Percentiles rank a stretch among this genome's conserved stretches.
phyloP scores from a whole-genome alignment of 2,329 filamentous ascomycete species.

The Bimuria novae-zelandiae region DNA sequence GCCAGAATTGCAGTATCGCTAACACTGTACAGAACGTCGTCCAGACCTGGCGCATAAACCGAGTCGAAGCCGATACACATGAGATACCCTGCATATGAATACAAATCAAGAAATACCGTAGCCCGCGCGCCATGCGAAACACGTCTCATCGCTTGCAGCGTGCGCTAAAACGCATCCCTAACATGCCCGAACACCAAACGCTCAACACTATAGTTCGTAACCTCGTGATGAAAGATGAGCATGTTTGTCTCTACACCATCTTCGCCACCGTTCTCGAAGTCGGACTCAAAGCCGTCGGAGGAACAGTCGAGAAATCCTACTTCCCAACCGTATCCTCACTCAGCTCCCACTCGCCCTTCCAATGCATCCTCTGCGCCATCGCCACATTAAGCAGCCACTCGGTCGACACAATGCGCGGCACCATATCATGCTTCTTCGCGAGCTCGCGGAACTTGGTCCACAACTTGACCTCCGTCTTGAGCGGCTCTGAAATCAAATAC shows the following conservation, averaged over 20 bases:
- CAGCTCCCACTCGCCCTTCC: constrained; percentile 40
- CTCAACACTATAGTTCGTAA: constrained; percentile 8
- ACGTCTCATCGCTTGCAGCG: constrained; percentile 2
- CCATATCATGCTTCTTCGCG: constrained; percentile 77
- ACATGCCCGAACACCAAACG: constrained; percentile 24
- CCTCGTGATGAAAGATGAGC: no score
- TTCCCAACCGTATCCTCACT: constrained; percentile 37
- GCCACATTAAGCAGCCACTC: constrained; percentile 92
- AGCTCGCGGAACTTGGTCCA: constrained; percentile 82
- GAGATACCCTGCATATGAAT: constrained; percentile 7
- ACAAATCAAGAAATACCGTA: background rate
- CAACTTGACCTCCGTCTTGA: constrained; percentile 70
- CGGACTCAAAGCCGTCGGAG: no score
- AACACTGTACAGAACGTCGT: background rate
- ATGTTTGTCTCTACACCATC: no score
- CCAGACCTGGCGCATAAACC: background rate
- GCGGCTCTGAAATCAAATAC: constrained; percentile 75
- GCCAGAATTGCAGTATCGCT: background rate
- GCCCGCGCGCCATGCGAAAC: background rate
- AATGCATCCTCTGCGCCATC: constrained; percentile 77
- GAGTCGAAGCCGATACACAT: background rate
- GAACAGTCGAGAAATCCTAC: constrained; percentile 6
- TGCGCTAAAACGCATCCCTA: constrained; percentile 17
- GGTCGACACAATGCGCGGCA: constrained; percentile 76
- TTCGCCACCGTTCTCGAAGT: no score